Conservation (phyloP, 1,284 basidiomycete genomes). For the Cutaneotrichosporon spelunceum region DNA sequence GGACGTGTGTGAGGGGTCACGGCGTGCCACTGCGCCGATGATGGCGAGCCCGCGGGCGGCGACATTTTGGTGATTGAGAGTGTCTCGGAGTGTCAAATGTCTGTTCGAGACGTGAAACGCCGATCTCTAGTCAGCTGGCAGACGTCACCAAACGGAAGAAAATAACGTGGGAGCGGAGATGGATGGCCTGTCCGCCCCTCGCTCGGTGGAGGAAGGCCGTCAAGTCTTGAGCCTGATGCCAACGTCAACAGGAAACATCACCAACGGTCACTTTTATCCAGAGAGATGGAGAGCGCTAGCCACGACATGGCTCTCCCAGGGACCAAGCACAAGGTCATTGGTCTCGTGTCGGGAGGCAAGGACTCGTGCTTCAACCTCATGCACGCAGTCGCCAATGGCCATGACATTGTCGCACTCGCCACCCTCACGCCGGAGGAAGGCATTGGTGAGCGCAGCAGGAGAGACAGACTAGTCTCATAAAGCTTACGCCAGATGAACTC, state of each 20-base stretch:
- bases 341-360: conserved; percentile 93
- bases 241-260: neutral
- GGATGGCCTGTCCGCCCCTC: neutral
- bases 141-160: neutral
- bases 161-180: neutral
- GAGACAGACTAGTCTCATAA: neutral
- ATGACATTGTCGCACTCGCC: conserved; percentile 83
- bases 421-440: conserved; percentile 78
- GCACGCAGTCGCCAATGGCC: conserved; percentile 82
- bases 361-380: conserved; percentile 96
- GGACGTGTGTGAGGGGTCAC: conserved; percentile 49
- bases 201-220: neutral
- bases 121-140: neutral
- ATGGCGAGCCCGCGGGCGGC: conserved; percentile 19
- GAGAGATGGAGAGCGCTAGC: neutral
- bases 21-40: conserved; percentile 45
- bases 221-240: neutral
- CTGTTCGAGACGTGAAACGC: neutral
- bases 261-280: neutral
- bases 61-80: conserved; percentile 20
- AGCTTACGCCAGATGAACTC: conserved; percentile 71
- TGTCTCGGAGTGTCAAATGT: neutral
- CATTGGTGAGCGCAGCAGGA: conserved; percentile 61
- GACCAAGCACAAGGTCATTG: conserved; percentile 70
- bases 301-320: conserved; percentile 25